Evolutionary conservation across 108 stramenopile genomes (phyloP), one percentile per base, ranked within the genome.

Genomic region (Skeletonema menzelii): DNA sequence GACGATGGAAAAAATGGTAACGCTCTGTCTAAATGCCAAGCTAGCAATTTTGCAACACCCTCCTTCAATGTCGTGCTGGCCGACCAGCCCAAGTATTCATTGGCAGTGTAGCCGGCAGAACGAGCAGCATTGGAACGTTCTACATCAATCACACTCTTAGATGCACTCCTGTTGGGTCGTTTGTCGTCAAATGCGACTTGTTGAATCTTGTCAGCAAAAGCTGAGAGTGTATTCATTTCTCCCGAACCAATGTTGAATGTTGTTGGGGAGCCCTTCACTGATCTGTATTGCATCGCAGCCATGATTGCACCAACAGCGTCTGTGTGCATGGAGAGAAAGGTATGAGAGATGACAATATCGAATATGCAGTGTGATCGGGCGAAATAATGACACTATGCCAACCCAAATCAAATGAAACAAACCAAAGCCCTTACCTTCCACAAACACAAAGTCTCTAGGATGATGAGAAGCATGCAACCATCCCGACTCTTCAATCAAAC

Each of bases 291-390:
- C 84, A 93, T 89, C 0, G 89, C 87, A 5, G 85, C 79, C 15
- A 93, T 81, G 13, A 93, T 87, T 8, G 86, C 82, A 26, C 86
- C 80, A 19, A 91, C 86, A 1, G 80, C 86, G 69, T 93, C 92
- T 77, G 27, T 30, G 62, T 30, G 15, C 7, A 44, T 60, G 27
- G 15, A 20, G 14, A 56, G 31, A 20, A 20, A 15, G 20, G 46
- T 19, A 0, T 10, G 35, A 53, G 42, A 53, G 38, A 27, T n/a
- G 31, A 26, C 34, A 17, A 32, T 34, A 53, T n/a, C n/a, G n/a
- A 20, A 32, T 8, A 40, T 10, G 27, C 26, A 22, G 20, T 32
- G 19, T 17, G 63, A 56, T 42, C 40, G 14, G 5, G 22, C 8
- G 12, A 71, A 27, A 22, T 5, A 1, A 17, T 3, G 46, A 59